A percentile compares a stretch with the other conserved stretches of the same genome.
Evolutionary conservation across 108 stramenopile species (phyloP).

Genomic region (Aurantiochytrium sp.): DNA sequence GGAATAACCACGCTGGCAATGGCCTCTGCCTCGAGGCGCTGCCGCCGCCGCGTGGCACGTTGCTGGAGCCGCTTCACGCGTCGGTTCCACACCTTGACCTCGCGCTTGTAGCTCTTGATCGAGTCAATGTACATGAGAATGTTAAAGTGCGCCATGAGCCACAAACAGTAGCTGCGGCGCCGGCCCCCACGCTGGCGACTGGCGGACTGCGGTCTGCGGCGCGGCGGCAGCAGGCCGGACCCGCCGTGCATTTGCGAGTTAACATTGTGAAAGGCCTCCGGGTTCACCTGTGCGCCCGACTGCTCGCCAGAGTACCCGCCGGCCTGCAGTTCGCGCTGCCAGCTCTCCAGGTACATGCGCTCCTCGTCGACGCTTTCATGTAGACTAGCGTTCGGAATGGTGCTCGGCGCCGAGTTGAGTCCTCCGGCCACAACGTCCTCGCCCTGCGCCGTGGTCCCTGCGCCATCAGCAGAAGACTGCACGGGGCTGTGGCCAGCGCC

Average conservation of each 20-base stretch:
- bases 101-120: not conserved
- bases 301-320: not conserved
- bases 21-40: not conserved
- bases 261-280: not conserved
- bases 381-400: not conserved
- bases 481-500: no score
- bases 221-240: not conserved
- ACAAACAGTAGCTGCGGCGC: not conserved
- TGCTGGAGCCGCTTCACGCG: not conserved
- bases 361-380: not conserved
- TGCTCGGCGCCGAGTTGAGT: not conserved
- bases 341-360: not conserved
- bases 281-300: not conserved
- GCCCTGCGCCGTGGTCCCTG: no score
- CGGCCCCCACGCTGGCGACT: not conserved
- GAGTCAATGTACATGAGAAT: constrained; percentile 11
- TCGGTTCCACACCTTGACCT: constrained; percentile 9
- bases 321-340: not conserved
- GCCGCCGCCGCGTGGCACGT: not conserved
- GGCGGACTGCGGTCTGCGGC: not conserved
- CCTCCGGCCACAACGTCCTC: no score
- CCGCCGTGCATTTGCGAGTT: not conserved
- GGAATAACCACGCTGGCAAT: not conserved
- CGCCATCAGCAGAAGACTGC: no score
- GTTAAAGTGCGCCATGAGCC: not conserved